Evolutionary conservation across 306 rosid species (phyloP).

Genomic region (Cicer arietinum): DNA sequence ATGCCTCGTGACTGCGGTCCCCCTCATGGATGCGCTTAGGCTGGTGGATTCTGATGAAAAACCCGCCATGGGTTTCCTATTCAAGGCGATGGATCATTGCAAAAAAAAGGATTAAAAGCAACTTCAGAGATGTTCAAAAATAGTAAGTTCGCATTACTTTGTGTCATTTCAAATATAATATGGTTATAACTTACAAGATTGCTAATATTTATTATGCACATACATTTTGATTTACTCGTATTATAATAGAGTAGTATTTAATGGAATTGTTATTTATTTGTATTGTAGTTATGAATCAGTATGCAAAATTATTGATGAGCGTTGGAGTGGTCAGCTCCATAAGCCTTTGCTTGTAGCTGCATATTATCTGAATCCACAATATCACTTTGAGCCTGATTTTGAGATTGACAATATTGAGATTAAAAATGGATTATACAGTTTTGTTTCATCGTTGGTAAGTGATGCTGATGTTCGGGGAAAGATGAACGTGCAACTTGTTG

Average conservation of each 20-base stretch:
- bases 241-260: too few relatives aligned
- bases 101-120: not conserved
- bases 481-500: not conserved
- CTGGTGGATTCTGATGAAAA: not conserved
- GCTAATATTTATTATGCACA: too few relatives aligned
- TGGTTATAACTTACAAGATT: too few relatives aligned
- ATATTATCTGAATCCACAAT: not conserved
- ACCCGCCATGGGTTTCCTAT: not conserved
- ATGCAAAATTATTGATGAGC: not conserved
- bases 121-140: not conserved
- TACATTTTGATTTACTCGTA: too few relatives aligned
- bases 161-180: too few relatives aligned
- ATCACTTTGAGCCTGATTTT: too few relatives aligned
- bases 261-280: not conserved
- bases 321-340: not conserved
- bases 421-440: too few relatives aligned
- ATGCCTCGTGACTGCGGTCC: not conserved
- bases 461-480: not conserved
- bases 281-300: not conserved
- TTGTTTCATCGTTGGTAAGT: not conserved
- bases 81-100: not conserved
- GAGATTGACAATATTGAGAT: too few relatives aligned
- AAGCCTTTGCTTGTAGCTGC: not conserved
- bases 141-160: not conserved
- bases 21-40: not conserved